A percentile compares a stretch with the other conserved stretches of the same genome.
Evolutionary conservation across 2,329 filamentous ascomycete species (phyloP).

Genomic region (Penicillium sp.): DNA sequence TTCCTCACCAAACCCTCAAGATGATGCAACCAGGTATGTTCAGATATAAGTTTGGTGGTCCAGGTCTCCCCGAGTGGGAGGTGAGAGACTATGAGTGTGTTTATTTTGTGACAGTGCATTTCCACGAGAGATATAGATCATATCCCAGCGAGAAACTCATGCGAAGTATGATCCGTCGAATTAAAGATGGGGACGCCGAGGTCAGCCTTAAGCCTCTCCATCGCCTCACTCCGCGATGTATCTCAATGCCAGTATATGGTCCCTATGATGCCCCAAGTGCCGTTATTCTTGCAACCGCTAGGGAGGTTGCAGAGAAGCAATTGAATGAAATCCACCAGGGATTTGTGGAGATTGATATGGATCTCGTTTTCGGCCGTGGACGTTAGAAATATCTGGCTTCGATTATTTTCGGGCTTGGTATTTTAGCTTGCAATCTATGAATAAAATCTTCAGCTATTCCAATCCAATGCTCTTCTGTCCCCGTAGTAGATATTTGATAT

Average conservation of each 20-base stretch:
- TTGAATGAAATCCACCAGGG: not conserved
- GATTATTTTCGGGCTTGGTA: not conserved
- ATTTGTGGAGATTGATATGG: not conserved
- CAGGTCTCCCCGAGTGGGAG: not conserved
- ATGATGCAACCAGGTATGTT: slow-evolving; percentile 3
- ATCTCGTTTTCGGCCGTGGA: not conserved
- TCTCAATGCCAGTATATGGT: slow-evolving; percentile 6
- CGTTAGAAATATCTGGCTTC: not conserved
- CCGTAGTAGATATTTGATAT: not conserved
- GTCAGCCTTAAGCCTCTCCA: not conserved
- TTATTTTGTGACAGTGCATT: slow-evolving; percentile 1
- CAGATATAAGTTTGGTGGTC: not conserved
- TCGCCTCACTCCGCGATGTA: not conserved
- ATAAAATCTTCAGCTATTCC: too few species aligned
- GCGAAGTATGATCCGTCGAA: not conserved
- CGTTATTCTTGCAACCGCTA: not conserved
- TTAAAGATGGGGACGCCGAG: not conserved
- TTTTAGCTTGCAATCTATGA: not conserved
- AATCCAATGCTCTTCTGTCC: not conserved
- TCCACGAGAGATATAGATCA: not conserved
- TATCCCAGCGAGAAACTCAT: not conserved
- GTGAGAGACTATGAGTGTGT: not conserved
- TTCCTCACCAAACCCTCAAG: not conserved
- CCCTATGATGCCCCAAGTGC: not conserved
- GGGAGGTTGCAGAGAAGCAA: not conserved